Conservation (phyloP, 2,329 filamentous ascomycete species). For the Domatiomyces catenatus region DNA sequence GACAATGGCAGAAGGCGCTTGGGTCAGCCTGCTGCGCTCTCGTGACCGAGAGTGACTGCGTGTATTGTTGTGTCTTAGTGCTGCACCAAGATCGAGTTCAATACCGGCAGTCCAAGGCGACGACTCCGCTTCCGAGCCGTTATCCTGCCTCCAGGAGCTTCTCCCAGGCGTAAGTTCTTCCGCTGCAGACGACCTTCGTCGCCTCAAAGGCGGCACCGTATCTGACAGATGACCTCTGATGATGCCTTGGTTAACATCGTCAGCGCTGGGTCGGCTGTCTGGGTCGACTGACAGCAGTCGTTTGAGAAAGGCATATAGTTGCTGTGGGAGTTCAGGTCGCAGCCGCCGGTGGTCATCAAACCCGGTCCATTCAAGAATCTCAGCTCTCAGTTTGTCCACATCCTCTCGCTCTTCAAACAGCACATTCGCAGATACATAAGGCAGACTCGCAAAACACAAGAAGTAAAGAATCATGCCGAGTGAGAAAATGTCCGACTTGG, state of each 20-base stretch:
- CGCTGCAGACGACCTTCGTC: neutral
- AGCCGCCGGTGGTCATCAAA: constrained; percentile 63
- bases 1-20: neutral
- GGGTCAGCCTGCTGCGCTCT: neutral
- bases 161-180: constrained; percentile 15
- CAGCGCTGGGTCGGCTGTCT: constrained; percentile 61
- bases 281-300: constrained; percentile 66
- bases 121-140: constrained; percentile 8
- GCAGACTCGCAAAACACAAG: constrained; percentile 82
- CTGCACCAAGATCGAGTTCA: neutral
- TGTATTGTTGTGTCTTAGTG: neutral
- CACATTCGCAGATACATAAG: constrained; percentile 69
- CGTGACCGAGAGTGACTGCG: neutral
- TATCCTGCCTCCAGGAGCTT: constrained; percentile 13
- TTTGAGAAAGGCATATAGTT: constrained; percentile 73
- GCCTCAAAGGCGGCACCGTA: constrained; percentile 5
- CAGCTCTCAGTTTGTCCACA: constrained; percentile 64
- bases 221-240: constrained; percentile 40
- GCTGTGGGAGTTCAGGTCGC: constrained; percentile 67
- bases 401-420: constrained; percentile 87
- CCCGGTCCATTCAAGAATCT: constrained; percentile 76
- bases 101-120: constrained; percentile 2
- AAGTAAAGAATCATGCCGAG: constrained; percentile 98
- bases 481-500: constrained; percentile 96
- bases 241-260: constrained; percentile 67